Evolutionary conservation across 129 eudicot genomes (phyloP).

Genomic region (Mikania micrantha): DNA sequence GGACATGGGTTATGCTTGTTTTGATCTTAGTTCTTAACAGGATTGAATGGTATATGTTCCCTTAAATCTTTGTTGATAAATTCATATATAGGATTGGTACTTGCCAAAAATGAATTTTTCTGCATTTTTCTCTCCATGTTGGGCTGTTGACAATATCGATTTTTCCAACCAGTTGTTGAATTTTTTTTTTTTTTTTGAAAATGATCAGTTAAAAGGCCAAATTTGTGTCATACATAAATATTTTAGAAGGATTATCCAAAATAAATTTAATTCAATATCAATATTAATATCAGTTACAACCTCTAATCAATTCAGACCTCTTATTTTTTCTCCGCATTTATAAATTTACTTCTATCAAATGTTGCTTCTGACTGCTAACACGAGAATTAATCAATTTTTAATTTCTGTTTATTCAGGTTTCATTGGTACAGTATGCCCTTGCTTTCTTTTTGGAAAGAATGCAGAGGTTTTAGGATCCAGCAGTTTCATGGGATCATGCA

Average conservation of each 20-base stretch:
- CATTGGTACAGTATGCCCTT: constrained; percentile 72
- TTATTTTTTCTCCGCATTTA: not conserved
- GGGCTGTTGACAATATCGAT: not conserved
- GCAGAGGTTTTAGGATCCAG: constrained; percentile 76
- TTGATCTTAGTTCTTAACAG: too few species aligned
- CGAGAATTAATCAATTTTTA: not conserved
- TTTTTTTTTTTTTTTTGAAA: not conserved
- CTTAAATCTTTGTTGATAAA: too few species aligned
- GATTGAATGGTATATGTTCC: too few species aligned
- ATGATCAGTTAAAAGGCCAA: not conserved
- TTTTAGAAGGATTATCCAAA: too few species aligned
- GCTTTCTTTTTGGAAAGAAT: constrained; percentile 81
- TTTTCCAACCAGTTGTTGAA: not conserved
- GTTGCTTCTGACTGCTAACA: too few species aligned
- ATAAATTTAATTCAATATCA: too few species aligned
- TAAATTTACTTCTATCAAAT: not conserved
- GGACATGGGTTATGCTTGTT: too few species aligned
- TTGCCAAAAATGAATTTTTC: not conserved
- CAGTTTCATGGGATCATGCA: constrained; percentile 65
- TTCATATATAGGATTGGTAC: not conserved
- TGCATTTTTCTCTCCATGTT: not conserved
- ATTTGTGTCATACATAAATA: not conserved
- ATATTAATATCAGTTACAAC: too few species aligned
- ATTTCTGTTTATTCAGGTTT: constrained; percentile 37
- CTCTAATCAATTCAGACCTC: too few species aligned